A percentile compares a stretch with the other conserved stretches of the same genome.
Conservation (phyloP, 805 yeast genomes). For the Hagleromyces aurorensis region DNA sequence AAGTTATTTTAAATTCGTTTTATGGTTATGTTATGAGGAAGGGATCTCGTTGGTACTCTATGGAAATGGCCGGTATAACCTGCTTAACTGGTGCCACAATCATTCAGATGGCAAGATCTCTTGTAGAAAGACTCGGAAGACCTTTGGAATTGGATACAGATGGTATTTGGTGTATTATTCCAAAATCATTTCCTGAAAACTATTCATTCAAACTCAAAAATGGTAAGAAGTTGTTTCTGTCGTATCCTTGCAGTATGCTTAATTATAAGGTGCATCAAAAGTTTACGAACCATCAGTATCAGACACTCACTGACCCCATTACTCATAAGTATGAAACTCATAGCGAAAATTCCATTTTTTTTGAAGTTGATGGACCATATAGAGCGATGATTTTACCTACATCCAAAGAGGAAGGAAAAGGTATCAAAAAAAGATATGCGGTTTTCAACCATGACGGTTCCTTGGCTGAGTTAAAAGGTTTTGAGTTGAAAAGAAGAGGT, state of each 20-base stretch:
- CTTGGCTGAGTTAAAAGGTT: constrained; percentile 91
- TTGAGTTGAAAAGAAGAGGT: constrained; percentile 94
- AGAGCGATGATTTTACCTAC: constrained; percentile 96
- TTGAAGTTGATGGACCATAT: constrained; percentile 98
- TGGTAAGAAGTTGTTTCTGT: constrained; percentile 69
- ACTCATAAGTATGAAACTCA: constrained; percentile 62
- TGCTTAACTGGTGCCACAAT: constrained; percentile 97
- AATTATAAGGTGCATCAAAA: constrained; percentile 85
- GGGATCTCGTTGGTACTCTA: constrained; percentile 98
- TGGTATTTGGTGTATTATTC: constrained; percentile 99
- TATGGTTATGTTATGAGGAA: constrained; percentile 99
- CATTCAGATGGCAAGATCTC: constrained; percentile 89
- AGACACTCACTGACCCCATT: constrained; percentile 66
- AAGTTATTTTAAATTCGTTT: constrained; percentile 91
- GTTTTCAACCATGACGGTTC: constrained; percentile 94
- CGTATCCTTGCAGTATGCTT: constrained; percentile 95
- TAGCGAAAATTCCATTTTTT: constrained; percentile 90
- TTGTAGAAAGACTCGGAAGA: constrained; percentile 89
- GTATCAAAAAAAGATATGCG: constrained; percentile 92
- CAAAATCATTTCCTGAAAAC: constrained; percentile 88
- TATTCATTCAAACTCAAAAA: constrained; percentile 59
- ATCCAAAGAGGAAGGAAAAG: constrained; percentile 95
- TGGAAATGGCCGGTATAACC: constrained; percentile 99
- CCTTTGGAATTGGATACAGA: constrained; percentile 96
- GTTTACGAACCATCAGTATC: constrained; percentile 93